phyloP scores from a whole-genome alignment of 2,329 filamentous ascomycete genomes.

The Claviceps arundinis region DNA sequence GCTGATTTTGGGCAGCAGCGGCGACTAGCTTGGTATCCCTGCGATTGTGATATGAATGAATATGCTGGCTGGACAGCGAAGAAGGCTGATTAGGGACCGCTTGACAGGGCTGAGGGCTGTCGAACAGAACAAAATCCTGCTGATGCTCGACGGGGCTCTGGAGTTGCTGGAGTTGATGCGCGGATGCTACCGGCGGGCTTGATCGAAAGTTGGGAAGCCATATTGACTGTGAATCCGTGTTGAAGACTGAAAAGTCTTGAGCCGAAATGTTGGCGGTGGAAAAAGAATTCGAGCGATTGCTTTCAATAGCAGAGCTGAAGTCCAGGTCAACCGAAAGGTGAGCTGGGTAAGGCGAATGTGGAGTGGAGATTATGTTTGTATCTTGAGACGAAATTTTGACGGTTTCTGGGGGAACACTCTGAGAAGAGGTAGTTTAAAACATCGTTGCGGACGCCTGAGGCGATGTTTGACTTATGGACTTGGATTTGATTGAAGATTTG shows the following conservation, averaged over 20 bases:
- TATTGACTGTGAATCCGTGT: constrained; percentile 70
- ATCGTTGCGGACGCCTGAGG: constrained; percentile 37
- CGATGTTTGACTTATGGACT: constrained; percentile 13
- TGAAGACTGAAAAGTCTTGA: constrained; percentile 63
- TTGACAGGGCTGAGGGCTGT: constrained; percentile 30
- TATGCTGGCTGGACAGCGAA: constrained; percentile 28
- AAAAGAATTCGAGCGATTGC: constrained; percentile 42
- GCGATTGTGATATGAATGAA: constrained; percentile 34
- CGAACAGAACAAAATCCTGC: constrained; percentile 72
- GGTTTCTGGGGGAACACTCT: constrained; percentile 23
- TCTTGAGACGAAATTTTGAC: constrained; percentile 42
- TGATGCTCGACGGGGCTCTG: constrained; percentile 36
- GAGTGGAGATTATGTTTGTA: constrained; percentile 31
- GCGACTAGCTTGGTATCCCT: constrained; percentile 24
- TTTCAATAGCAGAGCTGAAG: constrained; percentile 45
- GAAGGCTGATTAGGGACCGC: constrained; percentile 23
- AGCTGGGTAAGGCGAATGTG: constrained; percentile 27
- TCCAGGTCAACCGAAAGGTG: constrained; percentile 56
- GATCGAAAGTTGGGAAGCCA: constrained; percentile 61
- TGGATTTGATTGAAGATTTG: constrained; percentile 21
- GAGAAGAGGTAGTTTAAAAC: constrained; percentile 39
- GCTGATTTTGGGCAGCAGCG: constrained; percentile 39
- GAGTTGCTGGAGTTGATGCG: constrained; percentile 42
- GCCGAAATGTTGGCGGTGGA: constrained; percentile 45
- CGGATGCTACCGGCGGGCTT: constrained; percentile 50